Conservation (phyloP, 2,329 filamentous ascomycete genomes). For the Macrophomina phaseolina region DNA sequence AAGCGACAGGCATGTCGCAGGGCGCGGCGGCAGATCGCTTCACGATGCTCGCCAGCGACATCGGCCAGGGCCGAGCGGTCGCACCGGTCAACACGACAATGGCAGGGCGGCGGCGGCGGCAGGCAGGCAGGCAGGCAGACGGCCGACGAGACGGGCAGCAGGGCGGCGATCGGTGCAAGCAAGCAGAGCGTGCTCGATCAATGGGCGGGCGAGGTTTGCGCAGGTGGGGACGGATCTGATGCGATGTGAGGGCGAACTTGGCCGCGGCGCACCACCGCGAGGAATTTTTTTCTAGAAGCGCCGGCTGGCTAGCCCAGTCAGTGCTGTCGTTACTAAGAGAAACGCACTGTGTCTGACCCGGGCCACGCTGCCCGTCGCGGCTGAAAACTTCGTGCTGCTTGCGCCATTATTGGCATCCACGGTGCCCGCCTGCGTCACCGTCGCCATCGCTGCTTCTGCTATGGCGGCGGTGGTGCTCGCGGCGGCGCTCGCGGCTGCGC, state of each 20-base stretch:
- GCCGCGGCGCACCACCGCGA: slow-evolving; percentile 16
- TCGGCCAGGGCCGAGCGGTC: background rate
- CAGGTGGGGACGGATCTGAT: slow-evolving; percentile 24
- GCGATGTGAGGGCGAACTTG: slow-evolving; percentile 17
- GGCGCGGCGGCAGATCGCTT: slow-evolving; percentile 4
- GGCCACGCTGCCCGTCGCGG: slow-evolving; percentile 11
- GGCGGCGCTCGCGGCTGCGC: background rate
- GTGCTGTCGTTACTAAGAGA: slow-evolving; percentile 20
- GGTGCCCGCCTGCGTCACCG: background rate
- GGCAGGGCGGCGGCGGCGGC: background rate
- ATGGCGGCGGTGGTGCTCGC: background rate
- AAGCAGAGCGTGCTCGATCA: background rate
- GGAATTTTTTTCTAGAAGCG: slow-evolving; percentile 26
- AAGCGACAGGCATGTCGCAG: slow-evolving; percentile 1
- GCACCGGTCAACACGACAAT: background rate
- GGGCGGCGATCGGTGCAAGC: slow-evolving; percentile 11
- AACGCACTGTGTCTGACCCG: slow-evolving; percentile 10
- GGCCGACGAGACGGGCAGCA: slow-evolving; percentile 2
- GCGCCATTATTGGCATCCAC: background rate
- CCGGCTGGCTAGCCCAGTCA: slow-evolving; percentile 17
- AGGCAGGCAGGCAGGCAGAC: too few species aligned
- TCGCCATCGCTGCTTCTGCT: too few species aligned
- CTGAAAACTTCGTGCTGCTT: background rate
- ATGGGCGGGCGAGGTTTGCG: background rate
- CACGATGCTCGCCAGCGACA: background rate